Conservation (phyloP, 306 rosid genomes). For the Quercus wislizeni region DNA sequence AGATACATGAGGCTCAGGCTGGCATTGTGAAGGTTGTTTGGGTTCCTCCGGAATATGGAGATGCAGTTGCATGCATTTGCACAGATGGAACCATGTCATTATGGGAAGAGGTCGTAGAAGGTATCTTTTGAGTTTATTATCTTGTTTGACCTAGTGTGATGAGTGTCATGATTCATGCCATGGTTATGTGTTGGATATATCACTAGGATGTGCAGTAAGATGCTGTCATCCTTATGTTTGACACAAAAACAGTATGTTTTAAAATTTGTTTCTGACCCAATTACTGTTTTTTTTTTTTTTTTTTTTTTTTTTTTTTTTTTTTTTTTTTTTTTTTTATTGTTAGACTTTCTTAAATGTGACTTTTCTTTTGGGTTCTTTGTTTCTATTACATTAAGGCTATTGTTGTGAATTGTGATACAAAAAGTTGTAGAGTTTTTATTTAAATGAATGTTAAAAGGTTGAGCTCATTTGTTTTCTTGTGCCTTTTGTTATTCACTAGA, state of each 20-base stretch:
- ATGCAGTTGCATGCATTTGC: conserved; percentile 75
- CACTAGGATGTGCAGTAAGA: background rate
- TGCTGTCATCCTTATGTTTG: background rate
- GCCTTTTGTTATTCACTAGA: conserved; percentile 33
- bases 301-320: too few species aligned
- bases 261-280: background rate
- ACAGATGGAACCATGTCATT: conserved; percentile 60
- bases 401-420: too few species aligned
- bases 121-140: conserved; percentile 29
- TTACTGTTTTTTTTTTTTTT: too few species aligned
- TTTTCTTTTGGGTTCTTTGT: background rate
- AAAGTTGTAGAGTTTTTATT: background rate
- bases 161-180: background rate
- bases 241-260: background rate
- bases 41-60: conserved; percentile 85
- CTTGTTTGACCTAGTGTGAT: background rate
- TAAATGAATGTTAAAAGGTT: background rate
- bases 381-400: background rate
- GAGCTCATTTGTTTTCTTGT: background rate
- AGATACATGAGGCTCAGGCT: conserved; percentile 57
- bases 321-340: too few species aligned
- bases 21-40: conserved; percentile 64
- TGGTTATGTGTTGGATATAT: background rate
- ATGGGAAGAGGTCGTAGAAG: conserved; percentile 82
- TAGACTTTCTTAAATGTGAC: too few species aligned